Evolutionary conservation across 2,329 filamentous ascomycete genomes (phyloP).

Genomic region (Fusarium sp.): DNA sequence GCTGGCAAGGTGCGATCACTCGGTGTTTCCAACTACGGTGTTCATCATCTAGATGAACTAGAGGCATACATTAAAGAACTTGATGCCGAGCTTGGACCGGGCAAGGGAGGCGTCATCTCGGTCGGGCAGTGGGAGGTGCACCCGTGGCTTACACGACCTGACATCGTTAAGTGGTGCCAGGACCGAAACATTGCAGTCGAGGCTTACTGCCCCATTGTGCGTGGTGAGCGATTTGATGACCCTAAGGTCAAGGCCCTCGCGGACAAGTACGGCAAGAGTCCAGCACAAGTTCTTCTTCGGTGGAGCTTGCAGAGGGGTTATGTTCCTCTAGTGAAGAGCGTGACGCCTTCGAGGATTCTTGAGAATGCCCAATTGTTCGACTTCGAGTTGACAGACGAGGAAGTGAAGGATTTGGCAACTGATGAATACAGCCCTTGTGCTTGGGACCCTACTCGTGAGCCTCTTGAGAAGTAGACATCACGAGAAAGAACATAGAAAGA

Average conservation of each 20-base stretch:
- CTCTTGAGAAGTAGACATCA: conserved; percentile 52
- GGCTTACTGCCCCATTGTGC: conserved; percentile 69
- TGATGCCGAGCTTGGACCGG: conserved; percentile 67
- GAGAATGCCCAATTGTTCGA: conserved; percentile 68
- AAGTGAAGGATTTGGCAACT: conserved; percentile 60
- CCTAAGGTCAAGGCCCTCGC: conserved; percentile 70
- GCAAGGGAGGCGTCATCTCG: conserved; percentile 76
- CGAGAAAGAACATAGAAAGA: background rate
- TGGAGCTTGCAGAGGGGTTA: conserved; percentile 85
- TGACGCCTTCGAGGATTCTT: conserved; percentile 71
- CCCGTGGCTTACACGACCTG: conserved; percentile 83
- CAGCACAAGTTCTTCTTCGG: conserved; percentile 80
- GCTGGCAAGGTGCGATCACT: conserved; percentile 69
- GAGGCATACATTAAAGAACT: conserved; percentile 68
- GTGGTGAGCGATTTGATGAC: conserved; percentile 77
- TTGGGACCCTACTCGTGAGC: conserved; percentile 64
- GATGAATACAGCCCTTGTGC: conserved; percentile 62
- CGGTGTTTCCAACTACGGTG: conserved; percentile 72
- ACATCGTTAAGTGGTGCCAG: conserved; percentile 81
- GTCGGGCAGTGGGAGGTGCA: conserved; percentile 92
- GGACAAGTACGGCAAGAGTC: conserved; percentile 76
- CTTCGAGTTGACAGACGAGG: conserved; percentile 64
- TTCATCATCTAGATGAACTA: conserved; percentile 70
- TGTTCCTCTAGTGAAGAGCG: conserved; percentile 78
- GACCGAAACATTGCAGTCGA: conserved; percentile 70